phyloP scores from a whole-genome alignment of 345 rosid species.

The Pelargonium nanum region DNA sequence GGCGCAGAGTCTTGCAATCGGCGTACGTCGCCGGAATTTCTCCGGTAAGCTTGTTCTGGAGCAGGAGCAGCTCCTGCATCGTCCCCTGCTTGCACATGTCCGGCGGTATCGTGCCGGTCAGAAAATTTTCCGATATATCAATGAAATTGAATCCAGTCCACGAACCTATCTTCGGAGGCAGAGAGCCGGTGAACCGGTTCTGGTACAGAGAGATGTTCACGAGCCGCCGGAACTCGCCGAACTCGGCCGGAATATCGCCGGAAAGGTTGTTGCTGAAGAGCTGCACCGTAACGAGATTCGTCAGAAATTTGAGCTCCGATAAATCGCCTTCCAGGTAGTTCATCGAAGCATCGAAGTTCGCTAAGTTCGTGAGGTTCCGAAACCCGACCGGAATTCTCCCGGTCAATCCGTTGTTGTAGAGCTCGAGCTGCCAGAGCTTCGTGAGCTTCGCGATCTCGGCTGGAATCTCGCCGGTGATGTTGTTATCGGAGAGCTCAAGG shows the following conservation, averaged over 20 bases:
- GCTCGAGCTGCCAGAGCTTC: conserved; percentile 31
- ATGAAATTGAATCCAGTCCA: conserved; percentile 31
- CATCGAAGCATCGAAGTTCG: conserved; percentile 26
- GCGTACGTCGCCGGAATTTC: conserved; percentile 14
- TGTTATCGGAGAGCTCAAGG: conserved; percentile 26
- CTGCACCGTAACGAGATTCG: conserved; percentile 28
- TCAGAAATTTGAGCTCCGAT: conserved; percentile 22
- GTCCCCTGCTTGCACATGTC: conserved; percentile 32
- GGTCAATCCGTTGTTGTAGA: conserved; percentile 23
- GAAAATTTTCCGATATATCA: conserved; percentile 36
- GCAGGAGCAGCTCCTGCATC: conserved; percentile 15
- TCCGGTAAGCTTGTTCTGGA: conserved; percentile 16
- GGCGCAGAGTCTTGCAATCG: conserved; percentile 12
- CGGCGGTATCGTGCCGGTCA: conserved; percentile 36
- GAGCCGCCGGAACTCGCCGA: conserved; percentile 30
- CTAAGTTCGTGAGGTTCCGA: conserved; percentile 31
- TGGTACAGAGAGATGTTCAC: conserved; percentile 34
- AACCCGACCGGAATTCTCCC: conserved; percentile 31
- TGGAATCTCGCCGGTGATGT: conserved; percentile 20
- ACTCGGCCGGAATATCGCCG: conserved; percentile 30
- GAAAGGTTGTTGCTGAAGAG: conserved; percentile 22
- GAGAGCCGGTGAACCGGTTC: conserved; percentile 28
- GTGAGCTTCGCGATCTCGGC: conserved; percentile 21
- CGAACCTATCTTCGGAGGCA: conserved; percentile 31
- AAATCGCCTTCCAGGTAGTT: conserved; percentile 28